These are phyloP conservation scores for Artomyces pyxidatus DNA, from an alignment of 768 basidiomycete genomes.

Conservation along the genomic window DNA sequence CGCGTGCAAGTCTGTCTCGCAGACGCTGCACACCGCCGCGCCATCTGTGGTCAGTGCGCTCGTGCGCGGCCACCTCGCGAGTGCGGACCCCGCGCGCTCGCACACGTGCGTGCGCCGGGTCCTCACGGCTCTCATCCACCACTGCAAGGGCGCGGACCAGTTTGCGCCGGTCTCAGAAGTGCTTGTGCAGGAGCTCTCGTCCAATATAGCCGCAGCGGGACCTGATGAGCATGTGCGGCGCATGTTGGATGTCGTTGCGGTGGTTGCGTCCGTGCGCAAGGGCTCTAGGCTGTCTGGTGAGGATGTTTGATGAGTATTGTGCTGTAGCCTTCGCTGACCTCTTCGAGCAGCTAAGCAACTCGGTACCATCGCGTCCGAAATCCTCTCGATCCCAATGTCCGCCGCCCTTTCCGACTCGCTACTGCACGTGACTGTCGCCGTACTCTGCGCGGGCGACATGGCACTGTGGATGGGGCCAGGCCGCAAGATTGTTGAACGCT, in stretches of 20 bases:
- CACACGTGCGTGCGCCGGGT: constrained; percentile 59
- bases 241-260: constrained; percentile 46
- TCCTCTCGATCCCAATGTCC: constrained; percentile 22
- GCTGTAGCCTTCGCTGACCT: too few species aligned
- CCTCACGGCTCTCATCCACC: constrained; percentile 76
- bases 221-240: constrained; percentile 37
- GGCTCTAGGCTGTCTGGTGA: constrained; percentile 61
- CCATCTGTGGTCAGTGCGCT: constrained; percentile 53
- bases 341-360: constrained; percentile 32
- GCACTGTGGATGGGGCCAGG: constrained; percentile 33
- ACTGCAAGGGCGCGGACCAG: constrained; percentile 62
- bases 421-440: constrained; percentile 26
- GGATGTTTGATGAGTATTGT: too few species aligned
- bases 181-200: constrained; percentile 33
- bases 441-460: constrained; percentile 36
- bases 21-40: constrained; percentile 73
- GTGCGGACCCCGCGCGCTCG: constrained; percentile 31
- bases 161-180: constrained; percentile 51
- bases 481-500: constrained; percentile 45
- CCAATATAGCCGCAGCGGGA: constrained; percentile 7
- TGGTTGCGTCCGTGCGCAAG: constrained; percentile 56
- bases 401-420: constrained; percentile 24
- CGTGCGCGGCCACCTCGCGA: constrained; percentile 44
- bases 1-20: constrained; percentile 84
- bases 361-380: constrained; percentile 25